phyloP scores from a whole-genome alignment of 2,329 filamentous ascomycete genomes.

The Truncatella angustata region DNA sequence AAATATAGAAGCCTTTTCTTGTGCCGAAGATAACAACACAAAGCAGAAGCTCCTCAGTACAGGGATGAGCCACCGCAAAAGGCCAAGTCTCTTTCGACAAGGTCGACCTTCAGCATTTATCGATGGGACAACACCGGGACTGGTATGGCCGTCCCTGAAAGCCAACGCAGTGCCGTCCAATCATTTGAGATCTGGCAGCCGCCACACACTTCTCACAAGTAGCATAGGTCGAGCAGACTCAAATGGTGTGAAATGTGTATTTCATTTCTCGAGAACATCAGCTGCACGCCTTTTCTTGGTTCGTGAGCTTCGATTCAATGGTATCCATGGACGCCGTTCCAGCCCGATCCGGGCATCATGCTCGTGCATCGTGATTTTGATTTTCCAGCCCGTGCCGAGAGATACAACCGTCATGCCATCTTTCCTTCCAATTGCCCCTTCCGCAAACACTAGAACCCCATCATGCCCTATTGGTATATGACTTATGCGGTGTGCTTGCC shows the following conservation, averaged over 20 bases:
- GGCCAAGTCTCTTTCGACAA: no score
- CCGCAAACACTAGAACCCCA: constrained; percentile 1
- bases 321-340: constrained; percentile 55
- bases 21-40: no score
- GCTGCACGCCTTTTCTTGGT: constrained; percentile 29
- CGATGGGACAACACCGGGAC: no score
- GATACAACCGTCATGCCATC: not conserved
- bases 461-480: constrained; percentile 4
- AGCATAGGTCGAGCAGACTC: not conserved
- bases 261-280: constrained; percentile 28
- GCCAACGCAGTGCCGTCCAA: no score
- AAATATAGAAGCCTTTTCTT: no score
- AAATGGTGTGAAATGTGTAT: constrained; percentile 11
- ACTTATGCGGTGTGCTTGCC: constrained; percentile 38
- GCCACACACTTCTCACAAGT: not conserved
- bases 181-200: not conserved
- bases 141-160: no score
- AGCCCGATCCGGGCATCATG: constrained; percentile 25
- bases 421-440: not conserved
- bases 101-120: no score
- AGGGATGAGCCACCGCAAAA: no score
- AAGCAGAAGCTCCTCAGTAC: no score
- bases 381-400: constrained; percentile 9
- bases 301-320: constrained; percentile 45
- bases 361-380: constrained; percentile 16